A percentile compares a stretch with the other conserved stretches of the same genome.
These are phyloP conservation scores for Beauveria rudraprayagi DNA, from an alignment of 2,329 filamentous ascomycete species.

Conservation along the genomic window DNA sequence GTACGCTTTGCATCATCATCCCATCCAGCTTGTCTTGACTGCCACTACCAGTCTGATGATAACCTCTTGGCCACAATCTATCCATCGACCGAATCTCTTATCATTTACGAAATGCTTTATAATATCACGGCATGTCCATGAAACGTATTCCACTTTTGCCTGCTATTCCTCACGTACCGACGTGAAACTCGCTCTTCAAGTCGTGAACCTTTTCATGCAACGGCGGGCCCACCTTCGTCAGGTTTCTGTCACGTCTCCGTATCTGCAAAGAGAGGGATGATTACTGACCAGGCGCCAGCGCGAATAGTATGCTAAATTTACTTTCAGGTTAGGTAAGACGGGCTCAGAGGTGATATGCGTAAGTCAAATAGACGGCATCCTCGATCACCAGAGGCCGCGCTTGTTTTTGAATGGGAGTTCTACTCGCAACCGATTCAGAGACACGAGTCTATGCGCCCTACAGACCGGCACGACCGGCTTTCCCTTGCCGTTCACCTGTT, in stretches of 20 bases:
- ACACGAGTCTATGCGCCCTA: no score
- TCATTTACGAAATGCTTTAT: not conserved
- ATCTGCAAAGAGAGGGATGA: not conserved
- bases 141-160: not conserved
- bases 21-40: not conserved
- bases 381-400: no score
- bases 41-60: not conserved
- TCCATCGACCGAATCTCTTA: not conserved
- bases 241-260: not conserved
- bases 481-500: no score
- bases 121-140: not conserved
- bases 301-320: no score
- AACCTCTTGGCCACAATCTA: not conserved
- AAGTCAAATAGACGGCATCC: no score
- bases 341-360: no score
- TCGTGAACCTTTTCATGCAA: not conserved
- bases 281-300: not conserved
- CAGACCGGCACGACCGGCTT: no score
- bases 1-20: not conserved
- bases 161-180: not conserved
- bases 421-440: no score
- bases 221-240: not conserved
- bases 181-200: not conserved
- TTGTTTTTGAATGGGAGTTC: no score
- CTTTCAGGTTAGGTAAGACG: no score